phyloP scores from a whole-genome alignment of 1,284 basidiomycete genomes.

The Papiliotrema nemorosa region DNA sequence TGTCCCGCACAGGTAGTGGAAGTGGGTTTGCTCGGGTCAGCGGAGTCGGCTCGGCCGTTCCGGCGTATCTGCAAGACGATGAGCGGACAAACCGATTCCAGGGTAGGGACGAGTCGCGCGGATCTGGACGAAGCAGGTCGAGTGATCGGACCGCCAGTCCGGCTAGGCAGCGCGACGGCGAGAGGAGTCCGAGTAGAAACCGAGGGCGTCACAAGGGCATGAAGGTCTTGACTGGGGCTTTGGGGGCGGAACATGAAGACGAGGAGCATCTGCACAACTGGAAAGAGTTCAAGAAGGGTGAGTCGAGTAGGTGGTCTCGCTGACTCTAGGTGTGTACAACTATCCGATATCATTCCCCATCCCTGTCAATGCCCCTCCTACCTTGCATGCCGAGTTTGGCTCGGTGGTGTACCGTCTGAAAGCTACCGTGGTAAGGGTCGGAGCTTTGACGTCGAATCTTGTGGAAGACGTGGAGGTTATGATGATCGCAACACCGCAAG shows the following conservation, averaged over 20 bases:
- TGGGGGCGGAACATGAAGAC: slow-evolving; percentile 52
- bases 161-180: slow-evolving; percentile 18
- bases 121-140: slow-evolving; percentile 25
- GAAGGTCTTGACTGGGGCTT: slow-evolving; percentile 46
- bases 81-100: slow-evolving; percentile 3
- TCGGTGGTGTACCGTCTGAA: slow-evolving; percentile 75
- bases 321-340: slow-evolving; percentile 72
- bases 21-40: slow-evolving; percentile 6
- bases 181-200: slow-evolving; percentile 43
- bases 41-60: slow-evolving; percentile 4
- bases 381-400: slow-evolving; percentile 73
- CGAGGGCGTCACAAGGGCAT: slow-evolving; percentile 46
- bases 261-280: slow-evolving; percentile 58
- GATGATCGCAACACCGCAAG: slow-evolving; percentile 71
- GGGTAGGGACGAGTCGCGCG: slow-evolving; percentile 24
- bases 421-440: slow-evolving; percentile 77
- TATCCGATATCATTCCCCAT: slow-evolving; percentile 91
- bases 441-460: slow-evolving; percentile 73
- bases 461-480: slow-evolving; percentile 68
- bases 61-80: slow-evolving; percentile 5
- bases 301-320: slow-evolving; percentile 18
- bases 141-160: slow-evolving; percentile 7
- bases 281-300: slow-evolving; percentile 88
- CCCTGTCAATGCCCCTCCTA: slow-evolving; percentile 75
- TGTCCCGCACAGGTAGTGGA: slow-evolving; percentile 5